Percentiles rank a stretch among this genome's conserved stretches.
Evolutionary conservation across 2,329 filamentous ascomycete species (phyloP).

Genomic region (Aureobasidium sp.): DNA sequence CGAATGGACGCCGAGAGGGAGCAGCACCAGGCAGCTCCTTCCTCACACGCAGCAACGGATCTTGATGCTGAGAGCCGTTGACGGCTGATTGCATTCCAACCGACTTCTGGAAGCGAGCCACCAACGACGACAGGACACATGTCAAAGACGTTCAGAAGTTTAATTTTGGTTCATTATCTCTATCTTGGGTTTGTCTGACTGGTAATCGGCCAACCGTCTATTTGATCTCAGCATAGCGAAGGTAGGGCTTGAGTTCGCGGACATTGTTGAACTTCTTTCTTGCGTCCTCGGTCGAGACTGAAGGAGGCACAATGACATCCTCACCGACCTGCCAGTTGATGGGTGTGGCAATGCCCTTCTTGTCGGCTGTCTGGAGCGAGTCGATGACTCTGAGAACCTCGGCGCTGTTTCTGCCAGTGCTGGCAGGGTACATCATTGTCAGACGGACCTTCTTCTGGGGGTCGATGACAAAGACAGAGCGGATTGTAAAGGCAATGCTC

Average conservation of each 20-base stretch:
- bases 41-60: background rate
- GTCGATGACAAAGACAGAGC: constrained; percentile 91
- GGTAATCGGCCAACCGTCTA: background rate
- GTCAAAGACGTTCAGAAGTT: background rate
- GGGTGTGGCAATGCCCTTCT: constrained; percentile 71
- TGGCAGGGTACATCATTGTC: constrained; percentile 87
- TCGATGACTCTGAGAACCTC: constrained; percentile 54
- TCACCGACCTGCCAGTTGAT: constrained; percentile 52
- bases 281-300: constrained; percentile 75
- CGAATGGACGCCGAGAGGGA: constrained; percentile 7
- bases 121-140: background rate
- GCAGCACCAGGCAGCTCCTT: background rate
- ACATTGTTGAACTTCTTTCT: constrained; percentile 67
- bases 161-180: background rate
- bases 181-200: background rate
- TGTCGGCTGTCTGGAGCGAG: constrained; percentile 62
- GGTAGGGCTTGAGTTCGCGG: constrained; percentile 57
- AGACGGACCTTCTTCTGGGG: constrained; percentile 88
- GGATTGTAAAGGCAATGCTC: constrained; percentile 81
- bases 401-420: constrained; percentile 60
- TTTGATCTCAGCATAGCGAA: constrained; percentile 57
- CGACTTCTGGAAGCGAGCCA: background rate
- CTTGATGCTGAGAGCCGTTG: background rate
- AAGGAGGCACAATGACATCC: constrained; percentile 85
- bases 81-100: background rate